Evolutionary conservation across 129 eudicot genomes (phyloP).

Genomic region (Chrysanthemum lavandulifolium): DNA sequence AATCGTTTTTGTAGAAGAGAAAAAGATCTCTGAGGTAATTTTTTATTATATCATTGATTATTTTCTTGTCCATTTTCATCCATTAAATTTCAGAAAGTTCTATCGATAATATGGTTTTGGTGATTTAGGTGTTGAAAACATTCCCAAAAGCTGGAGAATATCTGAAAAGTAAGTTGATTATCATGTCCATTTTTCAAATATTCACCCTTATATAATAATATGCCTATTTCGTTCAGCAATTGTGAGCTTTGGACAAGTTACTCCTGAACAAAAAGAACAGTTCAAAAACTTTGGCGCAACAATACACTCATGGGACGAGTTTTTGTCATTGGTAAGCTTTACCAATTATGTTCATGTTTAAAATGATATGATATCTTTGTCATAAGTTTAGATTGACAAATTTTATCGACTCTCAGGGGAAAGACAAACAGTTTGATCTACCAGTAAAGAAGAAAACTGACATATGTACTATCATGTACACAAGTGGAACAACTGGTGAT

Average conservation of each 20-base stretch:
- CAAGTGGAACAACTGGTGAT: slow-evolving; percentile 99
- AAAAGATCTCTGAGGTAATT: slow-evolving; percentile 79
- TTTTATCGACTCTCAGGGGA: slow-evolving; percentile 52
- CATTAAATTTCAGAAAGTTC: not conserved
- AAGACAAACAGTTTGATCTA: slow-evolving; percentile 58
- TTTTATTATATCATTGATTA: not conserved
- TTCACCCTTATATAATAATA: slow-evolving; percentile 16
- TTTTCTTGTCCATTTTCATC: not conserved
- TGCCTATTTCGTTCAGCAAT: slow-evolving; percentile 43
- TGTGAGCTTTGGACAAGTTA: slow-evolving; percentile 85
- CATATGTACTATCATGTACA: slow-evolving; percentile 96
- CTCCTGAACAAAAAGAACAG: slow-evolving; percentile 67
- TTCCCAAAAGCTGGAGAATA: slow-evolving; percentile 63
- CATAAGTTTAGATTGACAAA: not conserved
- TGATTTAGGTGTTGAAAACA: slow-evolving; percentile 70
- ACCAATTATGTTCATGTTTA: not conserved
- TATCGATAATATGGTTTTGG: slow-evolving; percentile 19
- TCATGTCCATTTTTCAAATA: slow-evolving; percentile 1
- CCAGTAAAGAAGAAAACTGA: slow-evolving; percentile 69
- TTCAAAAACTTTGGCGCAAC: slow-evolving; percentile 58
- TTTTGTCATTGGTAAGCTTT: slow-evolving; percentile 69
- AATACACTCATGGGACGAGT: slow-evolving; percentile 83
- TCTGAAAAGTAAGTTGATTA: slow-evolving; percentile 68
- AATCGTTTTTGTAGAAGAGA: slow-evolving; percentile 80
- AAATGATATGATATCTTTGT: too few species aligned